A percentile compares a stretch with the other conserved stretches of the same genome.
Evolutionary conservation across 306 rosid genomes (phyloP).

Genomic region (Quercus ilex): DNA sequence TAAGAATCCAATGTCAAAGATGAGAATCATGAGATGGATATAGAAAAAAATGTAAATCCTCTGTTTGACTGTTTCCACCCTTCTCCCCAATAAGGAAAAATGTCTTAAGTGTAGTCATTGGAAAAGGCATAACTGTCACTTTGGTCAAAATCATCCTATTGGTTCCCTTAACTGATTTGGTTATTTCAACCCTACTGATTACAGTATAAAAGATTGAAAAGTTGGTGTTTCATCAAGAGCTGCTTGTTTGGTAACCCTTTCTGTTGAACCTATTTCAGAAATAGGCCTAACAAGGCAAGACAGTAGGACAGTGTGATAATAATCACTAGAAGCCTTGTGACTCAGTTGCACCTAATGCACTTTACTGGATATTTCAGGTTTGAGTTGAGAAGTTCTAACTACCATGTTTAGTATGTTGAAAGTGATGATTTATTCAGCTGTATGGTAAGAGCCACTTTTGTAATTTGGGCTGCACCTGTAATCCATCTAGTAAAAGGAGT

Average conservation of each 20-base stretch:
- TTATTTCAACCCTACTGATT: too few relatives aligned
- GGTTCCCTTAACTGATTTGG: too few relatives aligned
- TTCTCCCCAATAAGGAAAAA: background rate
- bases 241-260: too few relatives aligned
- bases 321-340: background rate
- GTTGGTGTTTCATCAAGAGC: too few relatives aligned
- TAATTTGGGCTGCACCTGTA: background rate
- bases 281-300: too few relatives aligned
- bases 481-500: background rate
- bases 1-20: background rate
- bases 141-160: background rate
- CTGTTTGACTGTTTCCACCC: too few relatives aligned
- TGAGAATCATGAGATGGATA: background rate
- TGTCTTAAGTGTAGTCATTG: background rate
- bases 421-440: background rate
- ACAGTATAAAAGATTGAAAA: too few relatives aligned
- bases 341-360: background rate
- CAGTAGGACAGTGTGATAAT: background rate
- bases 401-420: background rate
- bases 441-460: background rate
- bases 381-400: background rate
- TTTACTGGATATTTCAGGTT: background rate
- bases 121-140: background rate
- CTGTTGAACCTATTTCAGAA: too few relatives aligned
- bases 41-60: background rate